A percentile compares a stretch with the other conserved stretches of the same genome.
Evolutionary conservation across 2,329 filamentous ascomycete species (phyloP).

Genomic region (Penicillium glabrum): DNA sequence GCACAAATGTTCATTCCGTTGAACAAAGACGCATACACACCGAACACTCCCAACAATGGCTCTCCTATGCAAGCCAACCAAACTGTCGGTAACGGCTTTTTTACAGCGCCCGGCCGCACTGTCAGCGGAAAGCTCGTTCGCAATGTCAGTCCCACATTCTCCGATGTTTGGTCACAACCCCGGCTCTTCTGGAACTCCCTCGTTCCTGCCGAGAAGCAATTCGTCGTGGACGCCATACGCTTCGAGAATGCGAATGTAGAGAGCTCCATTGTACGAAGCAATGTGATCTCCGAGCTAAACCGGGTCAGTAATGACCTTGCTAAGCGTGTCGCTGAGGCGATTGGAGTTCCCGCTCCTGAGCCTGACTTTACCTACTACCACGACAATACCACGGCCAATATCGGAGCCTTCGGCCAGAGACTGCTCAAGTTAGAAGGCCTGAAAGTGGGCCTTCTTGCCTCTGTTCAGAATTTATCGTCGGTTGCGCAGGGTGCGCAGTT

Average conservation of each 20-base stretch:
- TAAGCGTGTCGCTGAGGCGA: conserved; percentile 59
- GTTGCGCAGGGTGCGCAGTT: conserved; percentile 53
- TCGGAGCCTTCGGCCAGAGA: conserved; percentile 60
- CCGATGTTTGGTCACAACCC: conserved; percentile 70
- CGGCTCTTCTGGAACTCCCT: conserved; percentile 75
- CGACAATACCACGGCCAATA: conserved; percentile 62
- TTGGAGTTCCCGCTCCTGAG: conserved; percentile 60
- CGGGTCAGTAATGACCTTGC: conserved; percentile 67
- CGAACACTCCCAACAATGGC: conserved; percentile 67
- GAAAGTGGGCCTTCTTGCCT: conserved; percentile 63
- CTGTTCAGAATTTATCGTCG: conserved; percentile 42
- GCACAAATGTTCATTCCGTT: conserved; percentile 67
- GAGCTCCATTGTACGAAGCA: conserved; percentile 59
- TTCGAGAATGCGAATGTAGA: conserved; percentile 66
- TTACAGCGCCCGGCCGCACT: conserved; percentile 62
- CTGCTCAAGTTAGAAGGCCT: conserved; percentile 63
- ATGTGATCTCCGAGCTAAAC: conserved; percentile 69
- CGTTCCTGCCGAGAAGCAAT: conserved; percentile 64
- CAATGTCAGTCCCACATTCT: conserved; percentile 60
- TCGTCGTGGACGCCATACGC: conserved; percentile 70
- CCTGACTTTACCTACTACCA: conserved; percentile 68
- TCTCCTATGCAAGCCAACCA: conserved; percentile 67
- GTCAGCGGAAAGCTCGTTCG: conserved; percentile 57
- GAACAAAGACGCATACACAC: conserved; percentile 65
- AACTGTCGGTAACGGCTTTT: conserved; percentile 65